These are phyloP conservation scores for Mycena rosella DNA, from an alignment of 768 basidiomycete species.

Conservation along the genomic window DNA sequence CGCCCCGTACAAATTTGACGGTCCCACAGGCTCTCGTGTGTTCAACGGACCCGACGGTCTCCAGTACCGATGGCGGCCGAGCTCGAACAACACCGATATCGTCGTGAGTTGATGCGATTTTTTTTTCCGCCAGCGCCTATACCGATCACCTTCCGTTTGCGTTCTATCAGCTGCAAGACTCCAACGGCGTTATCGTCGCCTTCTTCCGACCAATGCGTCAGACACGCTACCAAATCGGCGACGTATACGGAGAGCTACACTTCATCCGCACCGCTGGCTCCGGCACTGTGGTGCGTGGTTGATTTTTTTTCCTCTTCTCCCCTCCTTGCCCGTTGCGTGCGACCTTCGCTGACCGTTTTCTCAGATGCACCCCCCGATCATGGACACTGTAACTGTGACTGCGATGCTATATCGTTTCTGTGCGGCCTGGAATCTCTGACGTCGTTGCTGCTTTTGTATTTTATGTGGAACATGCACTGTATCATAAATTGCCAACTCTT, in stretches of 20 bases:
- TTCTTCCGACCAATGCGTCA: conserved; percentile 84
- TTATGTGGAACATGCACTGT: conserved; percentile 29
- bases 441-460: conserved; percentile 20
- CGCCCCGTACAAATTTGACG: conserved; percentile 23
- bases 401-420: conserved; percentile 90
- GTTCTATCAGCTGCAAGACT: conserved; percentile 74
- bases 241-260: conserved; percentile 89
- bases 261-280: conserved; percentile 84
- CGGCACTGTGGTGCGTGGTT: conserved; percentile 83
- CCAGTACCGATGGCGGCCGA: conserved; percentile 85
- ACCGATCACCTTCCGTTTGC: conserved; percentile 36
- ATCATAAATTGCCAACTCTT: conserved; percentile 22
- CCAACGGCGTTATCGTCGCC: conserved; percentile 76
- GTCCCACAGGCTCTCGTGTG: conserved; percentile 65
- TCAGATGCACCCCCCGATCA: conserved; percentile 89
- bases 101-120: conserved; percentile 58
- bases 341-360: conserved; percentile 26
- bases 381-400: conserved; percentile 89
- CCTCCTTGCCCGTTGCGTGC: conserved; percentile 1
- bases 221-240: conserved; percentile 87
- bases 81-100: conserved; percentile 67
- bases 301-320: neutral
- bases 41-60: conserved; percentile 89
- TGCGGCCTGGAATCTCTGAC: conserved; percentile 62
- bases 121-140: conserved; percentile 31